Evolutionary conservation across 768 basidiomycete species (phyloP), one percentile per base, ranked within the genome.

Genomic region (Boletus fagicola): DNA sequence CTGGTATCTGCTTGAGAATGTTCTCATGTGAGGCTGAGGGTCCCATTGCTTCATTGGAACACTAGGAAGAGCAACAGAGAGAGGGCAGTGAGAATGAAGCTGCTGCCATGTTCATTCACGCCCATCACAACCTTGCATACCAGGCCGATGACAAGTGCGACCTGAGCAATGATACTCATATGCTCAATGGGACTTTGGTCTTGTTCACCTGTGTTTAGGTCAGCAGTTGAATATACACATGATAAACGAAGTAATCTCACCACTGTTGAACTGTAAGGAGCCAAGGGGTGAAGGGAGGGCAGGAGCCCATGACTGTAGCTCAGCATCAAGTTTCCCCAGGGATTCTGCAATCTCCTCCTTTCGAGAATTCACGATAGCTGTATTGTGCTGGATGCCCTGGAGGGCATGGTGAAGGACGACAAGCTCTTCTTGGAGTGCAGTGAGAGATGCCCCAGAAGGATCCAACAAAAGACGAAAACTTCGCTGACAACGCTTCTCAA

Each of bases 11-110:
- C 39, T n/a, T 42, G 15, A 59, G 8, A 15, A 56, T 5, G 3
- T 56, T 49, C n/a, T 56, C n/a, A 11, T 60, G 59, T 1, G 16
- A 49, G 49, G 22, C 35, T 49, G 13, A 49, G 35, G 8, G 35
- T 49, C 16, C 22, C 35, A n/a, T 49, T 1, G 12, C 49, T 49
- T 49, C 5, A 10, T 49, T 49, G 49, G 35, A 49, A 49, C 0
- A 15, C 49, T 15, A 36, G 49, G 22, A 49, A 49, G 8, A 49
- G 15, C 3, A 49, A 5, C n/a, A 49, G 16, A 26, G 49, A 60
- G 0, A 72, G 49, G 2, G 59, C 49, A 4, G 31, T n/a, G 12
- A 72, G 38, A 28, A 73, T 56, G 50, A 70, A 66, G 30, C 68
- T 59, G 20, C 55, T 42, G 1, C 33, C 56, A 4, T 15, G 20